Percentiles rank a stretch among this genome's conserved stretches.
These are phyloP conservation scores for Glomus cerebriforme DNA, from an alignment of 192 early-diverging fungal species.

Conservation along the genomic window DNA sequence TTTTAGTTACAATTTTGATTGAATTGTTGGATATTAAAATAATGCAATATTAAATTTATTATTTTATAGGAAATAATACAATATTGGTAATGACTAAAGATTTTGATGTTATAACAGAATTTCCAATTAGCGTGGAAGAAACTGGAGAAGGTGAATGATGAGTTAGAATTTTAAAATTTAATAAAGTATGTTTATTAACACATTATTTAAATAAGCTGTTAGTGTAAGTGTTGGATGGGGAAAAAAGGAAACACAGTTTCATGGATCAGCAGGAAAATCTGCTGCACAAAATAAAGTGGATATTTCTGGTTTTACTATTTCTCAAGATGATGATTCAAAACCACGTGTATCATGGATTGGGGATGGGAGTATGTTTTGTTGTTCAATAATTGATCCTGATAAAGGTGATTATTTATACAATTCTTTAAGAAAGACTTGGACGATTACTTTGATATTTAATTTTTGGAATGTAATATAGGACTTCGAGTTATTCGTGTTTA, in stretches of 20 bases:
- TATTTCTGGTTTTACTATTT: slow-evolving; percentile 43
- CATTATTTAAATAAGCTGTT: slow-evolving; percentile 43
- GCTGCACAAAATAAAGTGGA: slow-evolving; percentile 60
- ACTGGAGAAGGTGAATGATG: slow-evolving; percentile 61
- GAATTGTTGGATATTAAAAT: background rate
- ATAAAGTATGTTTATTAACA: background rate
- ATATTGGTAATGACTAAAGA: slow-evolving; percentile 90
- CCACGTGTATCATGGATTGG: slow-evolving; percentile 88
- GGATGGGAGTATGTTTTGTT: slow-evolving; percentile 82
- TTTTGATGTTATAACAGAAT: slow-evolving; percentile 88
- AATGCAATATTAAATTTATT: background rate
- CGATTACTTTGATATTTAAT: background rate
- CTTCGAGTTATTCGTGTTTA: slow-evolving; percentile 75
- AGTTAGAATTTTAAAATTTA: background rate
- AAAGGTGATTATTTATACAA: slow-evolving; percentile 37
- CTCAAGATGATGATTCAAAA: slow-evolving; percentile 67
- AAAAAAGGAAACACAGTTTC: slow-evolving; percentile 95
- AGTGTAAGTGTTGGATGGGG: slow-evolving; percentile 95
- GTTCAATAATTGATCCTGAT: slow-evolving; percentile 65
- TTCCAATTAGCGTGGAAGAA: slow-evolving; percentile 67
- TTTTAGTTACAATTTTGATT: background rate
- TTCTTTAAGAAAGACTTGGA: background rate
- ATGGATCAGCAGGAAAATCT: slow-evolving; percentile 83
- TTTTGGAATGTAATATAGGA: slow-evolving; percentile 34
- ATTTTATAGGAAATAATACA: slow-evolving; percentile 55